Percentiles rank a stretch among this genome's conserved stretches.
Evolutionary conservation across 495 filamentous ascomycete genomes (phyloP).

Genomic region (Daldinia childiae): DNA sequence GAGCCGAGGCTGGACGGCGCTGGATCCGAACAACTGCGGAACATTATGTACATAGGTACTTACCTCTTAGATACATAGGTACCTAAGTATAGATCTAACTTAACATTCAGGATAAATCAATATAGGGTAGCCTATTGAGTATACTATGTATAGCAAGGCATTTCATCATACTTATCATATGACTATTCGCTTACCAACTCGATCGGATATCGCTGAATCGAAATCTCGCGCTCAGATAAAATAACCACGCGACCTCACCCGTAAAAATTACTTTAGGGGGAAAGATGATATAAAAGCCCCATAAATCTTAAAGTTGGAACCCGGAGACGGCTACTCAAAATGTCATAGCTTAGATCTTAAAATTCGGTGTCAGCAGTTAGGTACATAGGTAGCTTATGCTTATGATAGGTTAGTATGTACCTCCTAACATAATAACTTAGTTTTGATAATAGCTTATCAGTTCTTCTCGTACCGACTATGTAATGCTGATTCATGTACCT

Average conservation of each 20-base stretch:
- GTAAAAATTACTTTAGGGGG: slow-evolving; percentile 4
- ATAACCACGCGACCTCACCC: background rate
- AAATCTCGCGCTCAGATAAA: slow-evolving; percentile 28
- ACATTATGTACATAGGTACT: background rate
- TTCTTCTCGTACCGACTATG: background rate
- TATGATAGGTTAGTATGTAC: background rate
- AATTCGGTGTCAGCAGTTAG: background rate
- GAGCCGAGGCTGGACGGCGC: background rate
- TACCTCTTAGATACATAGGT: no score
- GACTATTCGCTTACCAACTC: background rate
- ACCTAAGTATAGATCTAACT: no score
- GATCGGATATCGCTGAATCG: slow-evolving; percentile 5
- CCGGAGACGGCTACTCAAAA: slow-evolving; percentile 34
- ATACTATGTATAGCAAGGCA: background rate
- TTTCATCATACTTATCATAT: slow-evolving; percentile 10
- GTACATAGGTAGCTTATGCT: background rate
- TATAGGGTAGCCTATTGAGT: no score
- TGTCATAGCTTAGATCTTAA: slow-evolving; percentile 18
- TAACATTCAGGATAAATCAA: no score
- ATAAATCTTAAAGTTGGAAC: slow-evolving; percentile 7
- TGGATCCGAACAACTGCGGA: background rate
- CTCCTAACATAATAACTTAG: background rate
- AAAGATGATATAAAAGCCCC: slow-evolving; percentile 5
- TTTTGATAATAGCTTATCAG: background rate
- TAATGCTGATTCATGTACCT: background rate